Base-by-base conservation (phyloP, 768 basidiomycete species). In the Tylopilus subfusipes region DNA sequence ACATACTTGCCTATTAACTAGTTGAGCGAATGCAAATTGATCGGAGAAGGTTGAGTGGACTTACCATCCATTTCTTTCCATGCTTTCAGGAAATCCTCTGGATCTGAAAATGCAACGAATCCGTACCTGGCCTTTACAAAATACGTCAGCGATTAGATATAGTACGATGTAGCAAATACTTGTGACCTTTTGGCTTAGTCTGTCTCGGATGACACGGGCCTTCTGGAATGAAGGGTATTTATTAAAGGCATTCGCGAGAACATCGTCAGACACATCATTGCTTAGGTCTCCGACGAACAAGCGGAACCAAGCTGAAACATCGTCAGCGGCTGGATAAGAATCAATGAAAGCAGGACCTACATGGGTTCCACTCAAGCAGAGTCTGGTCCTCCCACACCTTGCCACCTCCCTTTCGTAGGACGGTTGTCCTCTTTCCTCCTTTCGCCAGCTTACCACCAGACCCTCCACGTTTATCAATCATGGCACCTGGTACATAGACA, bases 41-140 rank as follows among this genome's bases (percentile, higher is more conserved):
- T 25, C 3, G 13, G 5, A 42, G 11, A 52, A 50, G 29, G 29
- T 49, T 1, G 30, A 48, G 4, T 38, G 40, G 2, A 68, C 88
- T 33, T 62, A 91, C 95, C 96, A 71, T 98, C 94, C 95, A 97
- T 98, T 71, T 98, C 95, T 69, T 98, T 98, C 96, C 96, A 99
- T 18, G 96, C 96, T 68, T 85, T 95, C 53, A 99, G 70, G 71
- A 98, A 98, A 69, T 99, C 97, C 73, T 99, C 97, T 0, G 97
- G 97, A 66, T 98, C 97, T 42, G 90, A 92, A 72, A 98, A 99
- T 1, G 93, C 93, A 25, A 98, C 93, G 66, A 99, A 99, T 4
- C 95, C 97, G 66, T 86, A 99, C 70, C 92, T 97, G 0, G 96
- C 95, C 93, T 96, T 52, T 2, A 60, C 21, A 50, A 14, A 42